Base-by-base conservation (phyloP, 2,329 filamentous ascomycete species). In the Colletotrichum agaves region DNA sequence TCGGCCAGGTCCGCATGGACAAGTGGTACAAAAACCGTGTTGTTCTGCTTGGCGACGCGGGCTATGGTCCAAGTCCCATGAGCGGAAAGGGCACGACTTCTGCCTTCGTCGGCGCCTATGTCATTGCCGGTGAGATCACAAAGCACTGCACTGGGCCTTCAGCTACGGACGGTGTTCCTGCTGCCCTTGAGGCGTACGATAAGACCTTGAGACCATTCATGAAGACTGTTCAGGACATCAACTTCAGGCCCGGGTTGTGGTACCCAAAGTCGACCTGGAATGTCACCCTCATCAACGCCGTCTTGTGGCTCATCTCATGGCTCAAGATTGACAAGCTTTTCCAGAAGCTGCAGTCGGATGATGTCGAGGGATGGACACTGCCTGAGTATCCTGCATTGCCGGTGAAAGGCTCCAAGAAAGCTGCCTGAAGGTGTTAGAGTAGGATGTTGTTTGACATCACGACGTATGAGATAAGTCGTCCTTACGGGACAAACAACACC, bases 31-130 rank as follows among this genome's bases (percentile, higher is more conserved):
- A 74, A 0, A 82, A 83, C 0, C 81, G 85, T 0, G 79, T 87
- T 3, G 81, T 79, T 1, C 76, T 88, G 0, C 58, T 88, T 0
- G 87, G 87, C 0, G 87, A 90, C 69, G 84, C 88, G 1, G 86
- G 76, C 0, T 84, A 82, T 71, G 83, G 81, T 23, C 84, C 85
- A 0, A 79, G 81, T 0, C 79, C 82, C 2, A 1, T 69, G 4
- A 84, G 82, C 0, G 87, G 87, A 0, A 81, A 84, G 77, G 86
- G 87, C 0, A 87, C 85, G 0, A 83, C 82, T 2, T 71, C 78
- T 0, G 81, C 82, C 0, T 72, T 89, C 0, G 72, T 84, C 0
- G 83, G 83, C 0, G 84, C 85, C 0, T 90, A 89, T 71, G 75
- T 88, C 2, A 77, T 90, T 4, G 87, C 87, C 0, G 87, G 87